A percentile compares a stretch with the other conserved stretches of the same genome.
These are phyloP conservation scores for Lentinula novae-zelandiae DNA, from an alignment of 1,284 basidiomycete species.

Conservation along the genomic window DNA sequence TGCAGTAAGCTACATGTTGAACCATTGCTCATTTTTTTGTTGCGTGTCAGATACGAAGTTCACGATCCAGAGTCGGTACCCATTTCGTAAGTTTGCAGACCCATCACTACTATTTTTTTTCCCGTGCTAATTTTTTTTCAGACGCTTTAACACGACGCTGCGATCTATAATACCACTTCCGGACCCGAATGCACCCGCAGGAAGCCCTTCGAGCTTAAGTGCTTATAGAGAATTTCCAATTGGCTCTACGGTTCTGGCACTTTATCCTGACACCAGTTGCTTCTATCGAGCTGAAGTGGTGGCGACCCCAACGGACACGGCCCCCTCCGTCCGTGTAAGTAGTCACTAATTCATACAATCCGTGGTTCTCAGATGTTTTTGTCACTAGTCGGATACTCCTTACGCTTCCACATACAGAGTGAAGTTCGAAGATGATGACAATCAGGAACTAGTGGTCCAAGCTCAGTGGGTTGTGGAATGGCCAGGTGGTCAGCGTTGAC, in stretches of 20 bases:
- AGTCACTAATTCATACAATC: not conserved
- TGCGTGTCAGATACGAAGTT: conserved; percentile 62
- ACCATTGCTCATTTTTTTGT: conserved; percentile 4
- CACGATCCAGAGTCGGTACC: conserved; percentile 78
- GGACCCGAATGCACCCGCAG: conserved; percentile 56
- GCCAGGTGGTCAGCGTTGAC: conserved; percentile 32
- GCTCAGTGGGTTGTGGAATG: conserved; percentile 77
- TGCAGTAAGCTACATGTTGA: conserved; percentile 3
- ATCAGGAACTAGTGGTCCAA: conserved; percentile 67
- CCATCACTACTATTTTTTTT: not conserved
- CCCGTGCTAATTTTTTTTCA: conserved; percentile 21
- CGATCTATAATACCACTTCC: conserved; percentile 74
- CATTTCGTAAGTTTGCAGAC: conserved; percentile 46
- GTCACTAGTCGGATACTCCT: conserved; percentile 31
- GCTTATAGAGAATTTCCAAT: conserved; percentile 69
- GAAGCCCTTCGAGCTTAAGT: conserved; percentile 58
- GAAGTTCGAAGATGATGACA: conserved; percentile 81
- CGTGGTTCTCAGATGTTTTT: conserved; percentile 3
- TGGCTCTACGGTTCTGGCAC: conserved; percentile 71
- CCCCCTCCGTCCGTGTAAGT: conserved; percentile 46
- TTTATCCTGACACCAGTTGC: conserved; percentile 83
- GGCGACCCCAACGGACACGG: conserved; percentile 56
- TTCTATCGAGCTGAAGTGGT: conserved; percentile 83
- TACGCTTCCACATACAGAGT: conserved; percentile 60
- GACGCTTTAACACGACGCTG: conserved; percentile 65